A percentile compares a stretch with the other conserved stretches of the same genome.
Conservation (phyloP, 2,329 filamentous ascomycete species). For the Neophaeococcomyces mojaviensis region DNA sequence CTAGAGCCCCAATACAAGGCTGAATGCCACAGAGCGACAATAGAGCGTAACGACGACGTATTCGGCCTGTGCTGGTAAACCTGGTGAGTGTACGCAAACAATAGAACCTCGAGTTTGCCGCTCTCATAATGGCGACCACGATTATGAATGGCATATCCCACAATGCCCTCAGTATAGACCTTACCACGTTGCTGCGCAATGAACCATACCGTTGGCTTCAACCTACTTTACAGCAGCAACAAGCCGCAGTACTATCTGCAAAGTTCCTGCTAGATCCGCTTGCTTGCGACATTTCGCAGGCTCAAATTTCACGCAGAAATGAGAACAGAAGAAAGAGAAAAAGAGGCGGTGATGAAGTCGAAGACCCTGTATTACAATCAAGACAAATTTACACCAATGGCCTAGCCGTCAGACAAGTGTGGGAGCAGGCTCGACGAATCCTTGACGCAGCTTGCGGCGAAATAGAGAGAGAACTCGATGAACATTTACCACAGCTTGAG, state of each 20-base stretch:
- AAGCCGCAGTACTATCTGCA: slow-evolving; percentile 64
- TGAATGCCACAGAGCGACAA: too few species aligned
- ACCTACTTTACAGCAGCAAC: slow-evolving; percentile 59
- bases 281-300: slow-evolving; percentile 63
- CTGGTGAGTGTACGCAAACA: too few species aligned
- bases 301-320: slow-evolving; percentile 65
- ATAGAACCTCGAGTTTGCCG: too few species aligned
- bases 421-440: slow-evolving; percentile 85
- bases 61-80: too few species aligned
- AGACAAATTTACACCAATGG: slow-evolving; percentile 79
- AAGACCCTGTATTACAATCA: slow-evolving; percentile 59
- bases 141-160: not conserved
- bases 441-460: slow-evolving; percentile 41
- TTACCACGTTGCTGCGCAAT: slow-evolving; percentile 52
- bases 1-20: too few species aligned
- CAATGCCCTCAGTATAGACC: slow-evolving; percentile 14
- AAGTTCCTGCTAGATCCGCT: slow-evolving; percentile 74
- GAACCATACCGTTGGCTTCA: slow-evolving; percentile 70
- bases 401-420: slow-evolving; percentile 81
- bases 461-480: slow-evolving; percentile 21
- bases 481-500: slow-evolving; percentile 4
- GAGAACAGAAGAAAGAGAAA: slow-evolving; percentile 43
- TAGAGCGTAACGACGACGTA: too few species aligned
- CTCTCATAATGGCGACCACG: not conserved
- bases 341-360: slow-evolving; percentile 30